Evolutionary conservation across 441 rosid species (phyloP), one percentile per base, ranked within the genome.

Genomic region (Jatropha multifida): DNA sequence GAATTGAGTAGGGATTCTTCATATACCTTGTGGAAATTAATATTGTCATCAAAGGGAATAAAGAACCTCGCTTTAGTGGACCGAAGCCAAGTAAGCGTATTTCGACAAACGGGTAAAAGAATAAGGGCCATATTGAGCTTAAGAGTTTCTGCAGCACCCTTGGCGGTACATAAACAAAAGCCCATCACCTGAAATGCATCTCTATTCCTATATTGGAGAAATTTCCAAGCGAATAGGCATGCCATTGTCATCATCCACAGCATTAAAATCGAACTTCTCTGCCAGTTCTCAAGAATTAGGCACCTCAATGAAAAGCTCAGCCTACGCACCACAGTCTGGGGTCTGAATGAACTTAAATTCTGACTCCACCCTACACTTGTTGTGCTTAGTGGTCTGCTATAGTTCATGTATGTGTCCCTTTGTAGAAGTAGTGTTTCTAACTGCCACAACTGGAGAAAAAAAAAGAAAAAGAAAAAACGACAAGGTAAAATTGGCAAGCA

Each of bases 121-220:
- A 96, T 83, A 7, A 96, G 85, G 80, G 99, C 99, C 99, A 96
- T 94, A 79, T 96, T 96, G 84, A 96, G 85, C 83, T 96, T 96
- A 64, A 96, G 92, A 56, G 97, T 96, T 88, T 96, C 99, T 3
- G 97, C 99, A 27, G 98, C 94, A 26, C 98, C 99, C 86, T 96
- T 96, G 72, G 99, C 97, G 5, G 88, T 80, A 17, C 89, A 73
- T 75, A 96, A 68, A 77, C 99, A 96, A 71, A 94, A 86, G 18
- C 99, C 97, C 98, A 90, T 90, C 27, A 90, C 93, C 0, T 85
- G 90, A 71, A 92, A 96, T 49, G 92, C 97, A 2, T 90, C 88
- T 82, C 52, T 92, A 77, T 88, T 80, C 85, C 71, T 83, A 74
- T 96, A 96, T 67, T 94, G 94, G 75, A 74, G 27, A 85, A 94